Evolutionary conservation across 352 stramenopile genomes (phyloP).

Genomic region (Phytopythium litorale): DNA sequence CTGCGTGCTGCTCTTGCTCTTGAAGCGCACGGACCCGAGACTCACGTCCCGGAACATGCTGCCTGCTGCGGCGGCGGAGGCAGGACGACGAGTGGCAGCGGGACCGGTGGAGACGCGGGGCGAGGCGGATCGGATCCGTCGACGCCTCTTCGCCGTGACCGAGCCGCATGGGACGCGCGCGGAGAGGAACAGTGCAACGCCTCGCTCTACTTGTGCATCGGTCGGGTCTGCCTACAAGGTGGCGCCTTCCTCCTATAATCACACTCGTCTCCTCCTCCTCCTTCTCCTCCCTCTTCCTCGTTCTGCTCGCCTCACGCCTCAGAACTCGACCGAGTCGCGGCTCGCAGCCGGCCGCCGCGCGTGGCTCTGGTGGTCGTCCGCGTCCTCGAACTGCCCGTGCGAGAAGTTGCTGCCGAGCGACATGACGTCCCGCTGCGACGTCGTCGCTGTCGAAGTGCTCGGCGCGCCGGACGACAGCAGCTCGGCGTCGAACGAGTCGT

Average conservation of each 20-base stretch:
- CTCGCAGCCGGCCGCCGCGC: constrained; percentile 19
- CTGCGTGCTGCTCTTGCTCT: constrained; percentile 42
- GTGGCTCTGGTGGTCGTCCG: constrained; percentile 15
- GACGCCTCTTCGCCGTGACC: constrained; percentile 2
- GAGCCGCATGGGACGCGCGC: neutral
- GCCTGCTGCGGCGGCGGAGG: neutral
- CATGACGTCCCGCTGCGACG: constrained; percentile 8
- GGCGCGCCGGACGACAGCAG: constrained; percentile 33
- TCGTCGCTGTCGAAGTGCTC: constrained; percentile 8
- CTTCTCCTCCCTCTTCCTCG: neutral
- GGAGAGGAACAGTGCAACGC: neutral
- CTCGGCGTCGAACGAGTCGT: constrained; percentile 33
- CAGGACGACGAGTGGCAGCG: neutral
- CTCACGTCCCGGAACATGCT: constrained; percentile 63
- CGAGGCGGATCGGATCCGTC: neutral
- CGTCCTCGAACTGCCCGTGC: constrained; percentile 47
- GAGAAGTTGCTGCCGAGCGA: constrained; percentile 31
- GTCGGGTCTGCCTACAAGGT: neutral
- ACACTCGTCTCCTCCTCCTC: neutral
- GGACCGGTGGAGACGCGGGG: neutral
- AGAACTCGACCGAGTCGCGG: constrained; percentile 61
- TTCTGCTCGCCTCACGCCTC: constrained; percentile 8
- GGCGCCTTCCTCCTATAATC: neutral
- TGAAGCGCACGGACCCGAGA: constrained; percentile 46
- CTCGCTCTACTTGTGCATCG: neutral